Conservation (phyloP, 2,329 filamentous ascomycete species). For the Sporothrix schenckii region DNA sequence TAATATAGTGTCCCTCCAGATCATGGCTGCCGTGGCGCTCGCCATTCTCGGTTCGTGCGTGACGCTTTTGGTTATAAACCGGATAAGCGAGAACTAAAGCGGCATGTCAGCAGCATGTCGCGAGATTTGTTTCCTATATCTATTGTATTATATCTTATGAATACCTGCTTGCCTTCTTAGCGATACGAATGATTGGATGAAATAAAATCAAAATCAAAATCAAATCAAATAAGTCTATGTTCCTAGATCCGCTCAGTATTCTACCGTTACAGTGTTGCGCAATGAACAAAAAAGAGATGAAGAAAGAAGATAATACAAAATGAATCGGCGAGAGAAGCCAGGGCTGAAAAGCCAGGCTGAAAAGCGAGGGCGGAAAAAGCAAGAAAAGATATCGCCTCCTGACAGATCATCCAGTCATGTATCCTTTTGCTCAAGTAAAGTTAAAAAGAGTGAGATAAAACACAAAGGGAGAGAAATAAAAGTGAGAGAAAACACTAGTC, state of each 20-base stretch:
- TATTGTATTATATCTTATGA: neutral
- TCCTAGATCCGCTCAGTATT: conserved; percentile 1
- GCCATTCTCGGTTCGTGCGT: conserved; percentile 68
- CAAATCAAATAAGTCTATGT: neutral
- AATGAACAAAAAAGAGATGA: neutral
- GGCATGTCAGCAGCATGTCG: neutral
- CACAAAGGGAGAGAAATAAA: no score
- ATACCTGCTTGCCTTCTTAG: neutral
- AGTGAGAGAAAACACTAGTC: neutral
- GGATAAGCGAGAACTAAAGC: conserved; percentile 39
- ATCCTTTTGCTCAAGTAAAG: neutral
- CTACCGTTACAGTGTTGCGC: conserved; percentile 6
- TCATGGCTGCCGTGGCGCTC: conserved; percentile 63
- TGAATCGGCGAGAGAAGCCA: neutral
- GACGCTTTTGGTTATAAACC: conserved; percentile 60
- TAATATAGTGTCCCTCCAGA: conserved; percentile 45
- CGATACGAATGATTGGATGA: neutral
- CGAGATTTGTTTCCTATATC: neutral
- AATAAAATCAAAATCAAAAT: neutral
- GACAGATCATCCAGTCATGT: conserved; percentile 3
- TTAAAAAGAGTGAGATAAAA: no score
- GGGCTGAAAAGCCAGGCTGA: neutral
- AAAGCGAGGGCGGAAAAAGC: neutral
- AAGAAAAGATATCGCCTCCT: neutral
- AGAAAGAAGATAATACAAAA: conserved; percentile 1